A percentile compares a stretch with the other conserved stretches of the same genome.
phyloP scores from a whole-genome alignment of 164 flowering plant genomes.

The Protea cynaroides region DNA sequence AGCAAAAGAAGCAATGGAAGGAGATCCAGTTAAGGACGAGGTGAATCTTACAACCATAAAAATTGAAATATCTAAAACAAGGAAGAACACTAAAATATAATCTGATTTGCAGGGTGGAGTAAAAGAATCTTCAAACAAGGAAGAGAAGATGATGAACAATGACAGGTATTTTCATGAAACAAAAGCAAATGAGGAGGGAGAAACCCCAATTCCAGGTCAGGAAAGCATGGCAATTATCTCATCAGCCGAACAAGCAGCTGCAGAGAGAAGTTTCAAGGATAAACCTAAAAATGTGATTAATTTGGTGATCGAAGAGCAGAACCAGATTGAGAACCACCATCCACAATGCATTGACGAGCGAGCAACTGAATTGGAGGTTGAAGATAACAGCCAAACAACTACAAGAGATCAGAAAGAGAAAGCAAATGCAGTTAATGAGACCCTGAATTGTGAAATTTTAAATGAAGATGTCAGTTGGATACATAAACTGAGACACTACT shows the following conservation, averaged over 20 bases:
- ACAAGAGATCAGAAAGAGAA: too few relatives aligned
- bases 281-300: neutral
- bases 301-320: neutral
- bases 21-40: constrained; percentile 10
- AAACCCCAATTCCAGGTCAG: constrained; percentile 6
- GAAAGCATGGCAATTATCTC: neutral
- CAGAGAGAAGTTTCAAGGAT: constrained; percentile 5
- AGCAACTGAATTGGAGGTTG: too few relatives aligned
- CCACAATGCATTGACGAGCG: too few relatives aligned
- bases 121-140: constrained; percentile 8
- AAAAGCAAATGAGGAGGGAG: constrained; percentile 5
- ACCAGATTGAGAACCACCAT: neutral
- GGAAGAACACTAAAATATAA: constrained; percentile 4
- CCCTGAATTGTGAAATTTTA: too few relatives aligned
- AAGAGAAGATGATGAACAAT: constrained; percentile 7
- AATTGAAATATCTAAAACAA: constrained; percentile 1
- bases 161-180: neutral
- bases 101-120: constrained; percentile 18
- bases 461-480: too few relatives aligned
- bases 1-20: constrained; percentile 13
- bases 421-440: too few relatives aligned
- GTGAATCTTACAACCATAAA: constrained; percentile 5
- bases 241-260: neutral
- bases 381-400: too few relatives aligned
- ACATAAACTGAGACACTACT: too few relatives aligned